Evolutionary conservation across 2,329 filamentous ascomycete species (phyloP).

Genomic region (Pestalotiopsis sp.): DNA sequence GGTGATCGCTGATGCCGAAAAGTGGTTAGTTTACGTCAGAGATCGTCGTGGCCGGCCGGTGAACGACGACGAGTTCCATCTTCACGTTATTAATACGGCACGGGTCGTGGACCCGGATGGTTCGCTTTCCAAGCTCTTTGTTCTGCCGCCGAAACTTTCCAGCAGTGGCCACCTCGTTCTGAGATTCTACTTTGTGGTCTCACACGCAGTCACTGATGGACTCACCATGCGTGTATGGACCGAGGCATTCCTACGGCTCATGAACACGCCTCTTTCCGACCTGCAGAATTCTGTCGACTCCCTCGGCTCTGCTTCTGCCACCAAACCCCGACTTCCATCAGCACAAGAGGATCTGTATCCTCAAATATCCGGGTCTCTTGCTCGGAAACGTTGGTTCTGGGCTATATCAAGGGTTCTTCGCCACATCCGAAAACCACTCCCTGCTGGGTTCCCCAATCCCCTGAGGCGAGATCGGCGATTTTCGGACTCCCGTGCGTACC

Average conservation of each 20-base stretch:
- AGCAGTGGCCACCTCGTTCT: conserved; percentile 12
- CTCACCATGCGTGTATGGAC: conserved; percentile 22
- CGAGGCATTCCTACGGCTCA: conserved; percentile 20
- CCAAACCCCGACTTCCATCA: conserved; percentile 20
- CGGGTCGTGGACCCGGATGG: conserved; percentile 21
- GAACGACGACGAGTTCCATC: conserved; percentile 19
- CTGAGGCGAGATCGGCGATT: conserved; percentile 19
- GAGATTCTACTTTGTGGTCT: conserved; percentile 23
- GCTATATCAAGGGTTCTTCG: conserved; percentile 25
- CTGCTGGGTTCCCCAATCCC: conserved; percentile 25
- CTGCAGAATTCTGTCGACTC: conserved; percentile 17
- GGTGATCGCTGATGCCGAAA: conserved; percentile 17
- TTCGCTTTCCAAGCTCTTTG: conserved; percentile 21
- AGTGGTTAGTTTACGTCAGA: neutral
- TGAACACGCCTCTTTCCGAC: conserved; percentile 19
- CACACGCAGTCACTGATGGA: conserved; percentile 27
- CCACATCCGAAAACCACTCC: conserved; percentile 23
- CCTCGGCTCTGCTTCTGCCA: conserved; percentile 15
- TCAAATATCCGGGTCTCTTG: conserved; percentile 19
- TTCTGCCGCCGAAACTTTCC: conserved; percentile 18
- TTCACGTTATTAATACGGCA: conserved; percentile 23
- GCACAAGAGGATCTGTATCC: conserved; percentile 27
- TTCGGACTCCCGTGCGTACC: conserved; percentile 7
- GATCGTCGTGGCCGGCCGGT: conserved; percentile 15
- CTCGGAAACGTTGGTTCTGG: conserved; percentile 27